A percentile compares a stretch with the other conserved stretches of the same genome.
Evolutionary conservation across 2,329 filamentous ascomycete genomes (phyloP).

Genomic region (Thermomyces lanuginosus): DNA sequence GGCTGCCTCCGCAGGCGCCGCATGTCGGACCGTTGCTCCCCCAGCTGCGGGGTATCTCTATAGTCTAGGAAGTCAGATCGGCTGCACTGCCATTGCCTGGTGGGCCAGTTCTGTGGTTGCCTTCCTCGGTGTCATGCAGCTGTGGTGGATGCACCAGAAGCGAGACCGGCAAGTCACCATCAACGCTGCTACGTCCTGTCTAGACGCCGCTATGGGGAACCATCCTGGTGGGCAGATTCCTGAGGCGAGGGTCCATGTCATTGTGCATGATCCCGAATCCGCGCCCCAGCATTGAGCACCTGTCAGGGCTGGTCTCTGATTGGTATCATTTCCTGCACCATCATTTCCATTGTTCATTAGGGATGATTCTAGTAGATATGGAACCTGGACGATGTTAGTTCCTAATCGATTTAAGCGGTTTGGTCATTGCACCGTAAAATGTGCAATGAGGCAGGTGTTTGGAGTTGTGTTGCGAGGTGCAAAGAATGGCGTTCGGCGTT

Average conservation of each 20-base stretch:
- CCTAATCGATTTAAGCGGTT: too few species aligned
- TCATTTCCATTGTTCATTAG: too few species aligned
- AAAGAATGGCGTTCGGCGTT: too few species aligned
- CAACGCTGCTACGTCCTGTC: slow-evolving; percentile 18
- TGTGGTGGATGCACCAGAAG: slow-evolving; percentile 38
- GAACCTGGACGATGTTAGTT: too few species aligned
- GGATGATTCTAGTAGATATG: too few species aligned
- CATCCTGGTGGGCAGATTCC: slow-evolving; percentile 11
- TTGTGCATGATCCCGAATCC: slow-evolving; percentile 12
- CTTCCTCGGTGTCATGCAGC: slow-evolving; percentile 38
- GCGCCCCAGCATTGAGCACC: neutral
- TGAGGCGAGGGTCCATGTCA: slow-evolving; percentile 17
- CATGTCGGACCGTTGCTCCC: slow-evolving; percentile 52
- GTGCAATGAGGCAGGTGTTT: too few species aligned
- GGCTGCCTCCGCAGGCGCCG: slow-evolving; percentile 55
- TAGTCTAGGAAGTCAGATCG: slow-evolving; percentile 39
- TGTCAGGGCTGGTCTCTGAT: too few species aligned
- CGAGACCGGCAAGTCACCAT: slow-evolving; percentile 27
- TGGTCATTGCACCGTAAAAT: too few species aligned
- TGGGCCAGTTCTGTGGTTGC: slow-evolving; percentile 44
- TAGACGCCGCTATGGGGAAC: slow-evolving; percentile 9
- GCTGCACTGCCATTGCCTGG: slow-evolving; percentile 47
- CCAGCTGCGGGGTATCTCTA: slow-evolving; percentile 54
- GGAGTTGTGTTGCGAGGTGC: too few species aligned
- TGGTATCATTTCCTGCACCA: too few species aligned